A percentile compares a stretch with the other conserved stretches of the same genome.
Conservation (phyloP, 331 rosid genomes). For the Quercus phellos region DNA sequence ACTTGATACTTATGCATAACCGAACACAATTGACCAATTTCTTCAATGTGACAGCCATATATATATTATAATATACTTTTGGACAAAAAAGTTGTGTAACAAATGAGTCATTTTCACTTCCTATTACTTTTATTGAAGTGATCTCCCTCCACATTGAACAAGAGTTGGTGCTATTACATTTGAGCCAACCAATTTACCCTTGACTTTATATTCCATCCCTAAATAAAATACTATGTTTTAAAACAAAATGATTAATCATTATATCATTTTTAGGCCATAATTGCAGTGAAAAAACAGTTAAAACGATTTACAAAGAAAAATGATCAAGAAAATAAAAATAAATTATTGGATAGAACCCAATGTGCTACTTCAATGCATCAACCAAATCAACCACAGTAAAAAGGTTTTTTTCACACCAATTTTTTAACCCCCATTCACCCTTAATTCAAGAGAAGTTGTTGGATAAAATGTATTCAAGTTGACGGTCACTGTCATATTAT, state of each 20-base stretch:
- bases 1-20: background rate
- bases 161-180: background rate
- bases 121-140: background rate
- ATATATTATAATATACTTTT: background rate
- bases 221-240: no score
- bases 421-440: constrained; percentile 4
- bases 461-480: background rate
- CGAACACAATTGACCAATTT: background rate
- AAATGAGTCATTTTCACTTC: background rate
- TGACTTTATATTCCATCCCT: no score
- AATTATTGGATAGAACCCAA: no score
- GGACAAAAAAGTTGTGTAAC: background rate
- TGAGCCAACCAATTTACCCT: no score
- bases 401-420: no score
- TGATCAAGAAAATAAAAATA: no score
- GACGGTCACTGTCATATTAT: constrained; percentile 11
- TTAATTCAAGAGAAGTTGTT: constrained; percentile 4
- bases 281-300: no score
- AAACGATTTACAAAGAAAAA: no score
- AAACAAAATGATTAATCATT: no score
- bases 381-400: no score
- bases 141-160: background rate
- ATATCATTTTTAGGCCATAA: no score
- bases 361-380: no score
- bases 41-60: background rate